Percentiles rank a stretch among this genome's conserved stretches.
Conservation (phyloP, 2,329 filamentous ascomycete genomes). For the Fusarium secorum region DNA sequence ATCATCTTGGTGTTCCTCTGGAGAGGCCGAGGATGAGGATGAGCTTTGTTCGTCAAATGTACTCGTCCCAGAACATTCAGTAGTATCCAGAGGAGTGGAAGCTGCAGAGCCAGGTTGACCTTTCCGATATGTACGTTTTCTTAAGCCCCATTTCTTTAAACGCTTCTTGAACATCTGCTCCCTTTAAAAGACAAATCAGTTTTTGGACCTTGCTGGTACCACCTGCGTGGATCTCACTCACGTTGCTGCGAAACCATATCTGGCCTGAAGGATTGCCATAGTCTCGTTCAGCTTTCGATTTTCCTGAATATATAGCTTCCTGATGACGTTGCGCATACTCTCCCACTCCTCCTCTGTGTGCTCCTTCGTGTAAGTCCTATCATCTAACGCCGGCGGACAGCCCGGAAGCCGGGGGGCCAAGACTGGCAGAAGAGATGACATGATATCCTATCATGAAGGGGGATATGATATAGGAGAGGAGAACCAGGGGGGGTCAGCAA, state of each 20-base stretch:
- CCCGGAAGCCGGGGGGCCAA: slow-evolving; percentile 48
- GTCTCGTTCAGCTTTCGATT: slow-evolving; percentile 49
- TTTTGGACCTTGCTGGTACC: not conserved
- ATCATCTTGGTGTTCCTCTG: slow-evolving; percentile 22
- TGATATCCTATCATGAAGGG: slow-evolving; percentile 26
- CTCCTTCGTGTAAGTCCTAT: slow-evolving; percentile 45
- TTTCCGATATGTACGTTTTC: slow-evolving; percentile 49
- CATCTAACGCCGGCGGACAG: slow-evolving; percentile 35
- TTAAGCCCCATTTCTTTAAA: slow-evolving; percentile 50
- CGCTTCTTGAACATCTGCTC: slow-evolving; percentile 53
- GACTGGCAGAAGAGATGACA: slow-evolving; percentile 43
- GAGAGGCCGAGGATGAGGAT: slow-evolving; percentile 24
- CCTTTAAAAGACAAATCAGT: slow-evolving; percentile 36
- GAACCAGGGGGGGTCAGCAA: not conserved
- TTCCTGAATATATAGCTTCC: slow-evolving; percentile 47
- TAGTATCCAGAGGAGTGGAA: slow-evolving; percentile 31
- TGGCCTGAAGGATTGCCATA: slow-evolving; percentile 47
- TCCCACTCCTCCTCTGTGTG: slow-evolving; percentile 49
- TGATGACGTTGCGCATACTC: slow-evolving; percentile 44
- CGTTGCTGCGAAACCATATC: slow-evolving; percentile 50
- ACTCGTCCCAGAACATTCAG: slow-evolving; percentile 22
- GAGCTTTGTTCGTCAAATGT: slow-evolving; percentile 21
- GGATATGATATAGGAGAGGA: slow-evolving; percentile 2
- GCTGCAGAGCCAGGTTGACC: slow-evolving; percentile 30
- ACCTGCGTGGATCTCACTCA: slow-evolving; percentile 37